Evolutionary conservation across 306 rosid genomes (phyloP).

Genomic region (Pueraria montana): DNA sequence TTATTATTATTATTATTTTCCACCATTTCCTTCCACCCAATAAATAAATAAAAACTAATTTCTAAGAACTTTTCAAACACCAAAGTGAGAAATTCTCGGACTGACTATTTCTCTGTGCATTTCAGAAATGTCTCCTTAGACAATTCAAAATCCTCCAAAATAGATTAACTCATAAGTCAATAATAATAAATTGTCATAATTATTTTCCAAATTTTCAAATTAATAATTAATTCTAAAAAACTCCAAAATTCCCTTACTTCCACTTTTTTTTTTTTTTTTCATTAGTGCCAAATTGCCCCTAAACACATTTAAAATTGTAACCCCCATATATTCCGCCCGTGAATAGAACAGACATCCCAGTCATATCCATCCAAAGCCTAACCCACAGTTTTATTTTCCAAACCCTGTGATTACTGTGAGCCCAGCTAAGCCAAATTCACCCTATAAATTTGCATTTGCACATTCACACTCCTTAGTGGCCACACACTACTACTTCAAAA

Average conservation of each 20-base stretch:
- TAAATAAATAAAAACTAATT: background rate
- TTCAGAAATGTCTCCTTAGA: background rate
- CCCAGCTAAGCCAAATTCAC: constrained; percentile 39
- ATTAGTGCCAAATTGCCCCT: background rate
- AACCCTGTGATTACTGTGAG: constrained; percentile 40
- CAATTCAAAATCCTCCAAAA: background rate
- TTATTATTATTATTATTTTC: background rate
- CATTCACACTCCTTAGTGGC: background rate
- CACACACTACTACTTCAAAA: background rate
- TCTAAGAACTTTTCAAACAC: background rate
- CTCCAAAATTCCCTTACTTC: background rate
- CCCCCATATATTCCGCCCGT: background rate
- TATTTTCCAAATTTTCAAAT: background rate
- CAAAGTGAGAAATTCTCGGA: background rate
- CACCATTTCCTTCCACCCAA: background rate
- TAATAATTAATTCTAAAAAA: background rate
- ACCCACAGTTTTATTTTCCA: constrained; percentile 35
- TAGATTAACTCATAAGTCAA: background rate
- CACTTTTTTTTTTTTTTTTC: background rate
- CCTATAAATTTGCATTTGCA: background rate
- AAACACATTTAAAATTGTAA: background rate
- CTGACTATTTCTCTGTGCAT: background rate
- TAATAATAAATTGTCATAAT: background rate
- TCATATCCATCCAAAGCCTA: background rate
- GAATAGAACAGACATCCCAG: background rate